Base-by-base conservation (phyloP, 768 basidiomycete species). In the Mycena crocata region DNA sequence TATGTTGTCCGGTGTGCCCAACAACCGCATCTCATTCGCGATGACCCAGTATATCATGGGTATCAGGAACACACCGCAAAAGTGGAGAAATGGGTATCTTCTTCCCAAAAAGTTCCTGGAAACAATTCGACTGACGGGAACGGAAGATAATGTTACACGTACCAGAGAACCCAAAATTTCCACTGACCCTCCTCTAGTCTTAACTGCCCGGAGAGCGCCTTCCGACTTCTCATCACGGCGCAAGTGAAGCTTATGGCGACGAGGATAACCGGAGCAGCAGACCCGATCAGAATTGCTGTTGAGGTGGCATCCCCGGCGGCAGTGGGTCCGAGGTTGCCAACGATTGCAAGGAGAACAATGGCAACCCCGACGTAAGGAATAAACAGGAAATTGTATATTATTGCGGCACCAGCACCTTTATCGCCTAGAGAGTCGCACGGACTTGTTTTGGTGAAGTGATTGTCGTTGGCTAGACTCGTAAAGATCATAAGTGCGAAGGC, bases 21-120 rank as follows among this genome's bases (percentile, higher is more conserved):
- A 17, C 31, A 62, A 23, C 5, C 44, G 50, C 6, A 46, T 6
- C 42, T 62, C 61, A 35, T 45, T 62, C 31, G 46, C 15, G 23
- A 62, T 44, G 23, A 62, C 51, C 61, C 61, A 62, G 34, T 62
- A 62, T 15, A 62, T 54, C 61, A 62, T 62, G 40, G 61, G 61
- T 31, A 62, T 19, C 1, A 62, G 61, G 52, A 62, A 62, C 19
- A 62, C 51, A 42, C 61, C 61, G 21, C 51, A 62, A 26, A 62
- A 55, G 50, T 62, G 61, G 23, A 62, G 19, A 19, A 54, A 62
- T 8, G 51, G 61, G 51, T 62, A 62, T 30, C 40, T 50, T 35
- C 26, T n/a, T 8, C 12, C n/a, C 34, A 37, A 30, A 10, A 46
- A 24, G 13, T 34, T 15, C 61, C 61, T 62, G 23, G 13, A 46